Conservation (phyloP, 2,329 filamentous ascomycete genomes). For the Lasiodiplodia hormozganensis region DNA sequence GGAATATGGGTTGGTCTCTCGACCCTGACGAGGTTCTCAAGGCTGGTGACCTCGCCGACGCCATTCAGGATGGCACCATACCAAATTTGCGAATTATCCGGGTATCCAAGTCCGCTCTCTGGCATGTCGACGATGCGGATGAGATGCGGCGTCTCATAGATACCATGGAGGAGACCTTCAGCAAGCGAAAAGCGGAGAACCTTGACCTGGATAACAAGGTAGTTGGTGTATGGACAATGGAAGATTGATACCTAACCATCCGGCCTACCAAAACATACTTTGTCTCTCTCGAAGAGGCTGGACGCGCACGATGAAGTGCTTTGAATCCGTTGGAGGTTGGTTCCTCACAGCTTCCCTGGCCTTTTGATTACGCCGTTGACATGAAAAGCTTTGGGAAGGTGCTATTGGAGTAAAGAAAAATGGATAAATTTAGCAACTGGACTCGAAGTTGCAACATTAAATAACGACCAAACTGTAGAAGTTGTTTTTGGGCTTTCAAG, state of each 20-base stretch:
- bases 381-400: neutral
- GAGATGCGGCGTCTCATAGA: constrained; percentile 8
- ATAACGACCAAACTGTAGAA: neutral
- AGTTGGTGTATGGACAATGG: constrained; percentile 28
- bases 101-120: constrained; percentile 9
- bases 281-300: neutral
- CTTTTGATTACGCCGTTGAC: neutral
- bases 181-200: neutral
- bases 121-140: constrained; percentile 20
- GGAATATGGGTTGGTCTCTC: constrained; percentile 33
- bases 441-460: neutral
- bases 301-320: neutral
- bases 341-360: neutral
- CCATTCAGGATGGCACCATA: constrained; percentile 44
- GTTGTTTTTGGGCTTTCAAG: neutral
- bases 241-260: constrained; percentile 9
- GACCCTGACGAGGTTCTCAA: constrained; percentile 46
- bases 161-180: neutral
- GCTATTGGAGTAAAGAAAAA: neutral
- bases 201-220: neutral
- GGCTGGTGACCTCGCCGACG: constrained; percentile 49
- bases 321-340: no score
- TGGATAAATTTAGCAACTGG: neutral
- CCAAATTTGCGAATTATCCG: constrained; percentile 23
- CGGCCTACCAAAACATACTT: neutral